phyloP scores from a whole-genome alignment of 208 protist species.

The Acanthamoeba healyi region DNA sequence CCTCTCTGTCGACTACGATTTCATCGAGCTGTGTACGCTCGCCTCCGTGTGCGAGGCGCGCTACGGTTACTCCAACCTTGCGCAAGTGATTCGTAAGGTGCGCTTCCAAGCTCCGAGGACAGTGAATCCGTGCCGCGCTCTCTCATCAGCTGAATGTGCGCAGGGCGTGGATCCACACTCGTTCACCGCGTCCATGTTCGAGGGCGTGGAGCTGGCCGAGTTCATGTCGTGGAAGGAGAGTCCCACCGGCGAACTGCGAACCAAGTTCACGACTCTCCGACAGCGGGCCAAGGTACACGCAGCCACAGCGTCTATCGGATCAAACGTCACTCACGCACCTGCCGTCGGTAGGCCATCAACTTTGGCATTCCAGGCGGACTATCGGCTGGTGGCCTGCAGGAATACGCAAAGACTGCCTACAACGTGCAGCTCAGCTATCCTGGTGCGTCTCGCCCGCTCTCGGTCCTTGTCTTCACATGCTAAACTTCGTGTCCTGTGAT shows the following conservation, averaged over 20 bases:
- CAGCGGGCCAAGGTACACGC: conserved; percentile 56
- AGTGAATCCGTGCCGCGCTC: too few relatives aligned
- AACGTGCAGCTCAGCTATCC: not conserved
- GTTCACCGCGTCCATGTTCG: conserved; percentile 59
- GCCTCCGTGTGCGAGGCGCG: conserved; percentile 68
- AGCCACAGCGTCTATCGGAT: not conserved
- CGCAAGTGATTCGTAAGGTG: conserved; percentile 55
- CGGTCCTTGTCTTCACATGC: not conserved
- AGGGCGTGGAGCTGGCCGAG: conserved; percentile 1
- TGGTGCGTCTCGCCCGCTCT: not conserved
- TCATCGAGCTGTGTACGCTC: conserved; percentile 70
- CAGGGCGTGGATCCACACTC: conserved; percentile 47
- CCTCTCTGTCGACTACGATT: conserved; percentile 48
- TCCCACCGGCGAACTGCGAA: not conserved
- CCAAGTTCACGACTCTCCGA: conserved; percentile 29
- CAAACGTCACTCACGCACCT: not conserved
- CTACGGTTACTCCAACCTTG: conserved; percentile 42
- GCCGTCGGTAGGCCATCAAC: conserved; percentile 34
- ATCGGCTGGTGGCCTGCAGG: not conserved
- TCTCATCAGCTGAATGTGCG: not conserved
- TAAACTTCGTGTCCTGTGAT: too few relatives aligned
- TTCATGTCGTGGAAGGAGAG: conserved; percentile 28
- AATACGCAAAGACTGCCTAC: conserved; percentile 44
- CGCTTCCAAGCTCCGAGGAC: not conserved
- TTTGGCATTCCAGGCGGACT: conserved; percentile 59